Base-by-base conservation (phyloP, 164 flowering plant species). In the Annona cherimola region DNA sequence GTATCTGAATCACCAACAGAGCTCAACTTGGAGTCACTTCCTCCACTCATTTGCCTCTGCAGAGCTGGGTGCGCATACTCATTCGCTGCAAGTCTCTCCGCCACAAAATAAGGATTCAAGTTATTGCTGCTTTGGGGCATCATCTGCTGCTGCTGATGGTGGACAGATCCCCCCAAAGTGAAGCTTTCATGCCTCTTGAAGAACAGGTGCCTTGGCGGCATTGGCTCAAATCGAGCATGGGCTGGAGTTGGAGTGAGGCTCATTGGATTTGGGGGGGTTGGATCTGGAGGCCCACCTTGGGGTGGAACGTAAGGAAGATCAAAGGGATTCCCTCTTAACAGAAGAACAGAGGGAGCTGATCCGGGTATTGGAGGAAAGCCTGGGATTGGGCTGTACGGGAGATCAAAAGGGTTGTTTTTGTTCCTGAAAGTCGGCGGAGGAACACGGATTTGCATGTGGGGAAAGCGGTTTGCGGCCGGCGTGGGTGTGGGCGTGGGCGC, bases 111-210 rank as follows among this genome's bases (percentile, higher is more conserved):
- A n/a, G 97, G 95, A 74, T 75, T 86, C 74, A 85, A 81, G 42
- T 79, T 87, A 16, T 77, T 83, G 82, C 71, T 83, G 65, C 76
- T 66, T 70, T 70, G 80, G 26, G 83, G 90, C n/a, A n/a, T n/a
- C n/a, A n/a, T n/a, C n/a, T n/a, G n/a, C n/a, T n/a, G n/a, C n/a
- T n/a, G n/a, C n/a, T n/a, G n/a, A n/a, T n/a, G n/a, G 5, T 84
- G 76, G 20, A 60, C 59, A 5, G 96, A 84, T 59, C 89, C 81
- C 45, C 92, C 89, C 61, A 88, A 46, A 61, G 79, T 85, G 75
- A 95, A 95, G 78, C 90, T 90, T 69, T 91, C 97, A 74, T 86
- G 84, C 77, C 98, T 87, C 1, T 89, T 75, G 69, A 87, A 89
- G 19, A 83, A 61, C 20, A 78, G 46, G 42, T 88, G 97, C 80